Percentiles rank a stretch among this genome's conserved stretches.
These are phyloP conservation scores for Apiotrichum montevideense DNA, from an alignment of 1,284 basidiomycete genomes.

Conservation along the genomic window DNA sequence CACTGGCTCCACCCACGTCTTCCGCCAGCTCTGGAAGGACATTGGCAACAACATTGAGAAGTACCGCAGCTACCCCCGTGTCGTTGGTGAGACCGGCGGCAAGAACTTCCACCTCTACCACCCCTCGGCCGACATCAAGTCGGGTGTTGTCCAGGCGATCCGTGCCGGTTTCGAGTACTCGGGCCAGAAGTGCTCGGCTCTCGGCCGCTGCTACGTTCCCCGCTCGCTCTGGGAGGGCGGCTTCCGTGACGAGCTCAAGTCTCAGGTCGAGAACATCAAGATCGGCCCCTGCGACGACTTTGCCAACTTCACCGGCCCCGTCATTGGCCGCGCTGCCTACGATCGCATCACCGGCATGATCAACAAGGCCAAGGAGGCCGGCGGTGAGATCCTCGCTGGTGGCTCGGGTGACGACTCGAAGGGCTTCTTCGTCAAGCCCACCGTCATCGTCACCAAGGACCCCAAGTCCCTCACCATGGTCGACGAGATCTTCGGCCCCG, in stretches of 20 bases:
- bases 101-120: constrained; percentile 99
- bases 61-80: constrained; percentile 83
- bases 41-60: constrained; percentile 81
- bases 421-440: constrained; percentile 92
- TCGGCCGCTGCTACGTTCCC: constrained; percentile 87
- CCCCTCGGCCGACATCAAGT: constrained; percentile 74
- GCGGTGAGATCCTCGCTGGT: constrained; percentile 81
- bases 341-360: constrained; percentile 85
- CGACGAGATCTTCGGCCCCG: constrained; percentile 96
- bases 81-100: constrained; percentile 76
- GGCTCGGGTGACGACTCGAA: constrained; percentile 79
- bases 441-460: constrained; percentile 89
- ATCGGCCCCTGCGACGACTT: constrained; percentile 75
- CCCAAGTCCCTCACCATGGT: constrained; percentile 85
- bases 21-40: constrained; percentile 94
- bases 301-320: constrained; percentile 90
- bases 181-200: constrained; percentile 93
- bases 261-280: constrained; percentile 74
- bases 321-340: constrained; percentile 78
- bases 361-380: constrained; percentile 78
- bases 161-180: constrained; percentile 95
- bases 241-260: constrained; percentile 74
- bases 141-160: constrained; percentile 83
- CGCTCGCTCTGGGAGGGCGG: constrained; percentile 76
- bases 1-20: constrained; percentile 91